These are phyloP conservation scores for Phytopythium kandeliae DNA, from an alignment of 352 stramenopile species.

Conservation along the genomic window DNA sequence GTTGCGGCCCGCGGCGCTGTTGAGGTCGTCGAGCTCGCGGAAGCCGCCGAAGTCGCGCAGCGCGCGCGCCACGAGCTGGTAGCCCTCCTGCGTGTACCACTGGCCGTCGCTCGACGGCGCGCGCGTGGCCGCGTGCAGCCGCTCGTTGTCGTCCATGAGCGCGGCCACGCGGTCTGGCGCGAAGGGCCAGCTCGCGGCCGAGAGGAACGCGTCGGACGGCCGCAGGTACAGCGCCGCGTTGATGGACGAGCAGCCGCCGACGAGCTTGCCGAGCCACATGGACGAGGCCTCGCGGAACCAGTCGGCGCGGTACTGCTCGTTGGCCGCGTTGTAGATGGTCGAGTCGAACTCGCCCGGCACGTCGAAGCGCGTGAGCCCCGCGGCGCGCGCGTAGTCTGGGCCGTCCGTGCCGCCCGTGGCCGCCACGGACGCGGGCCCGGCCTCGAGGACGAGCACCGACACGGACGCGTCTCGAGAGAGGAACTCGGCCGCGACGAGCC, in stretches of 20 bases:
- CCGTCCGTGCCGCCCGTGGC: slow-evolving; percentile 39
- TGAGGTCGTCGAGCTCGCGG: slow-evolving; percentile 30
- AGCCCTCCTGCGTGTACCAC: slow-evolving; percentile 49
- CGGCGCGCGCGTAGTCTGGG: slow-evolving; percentile 31
- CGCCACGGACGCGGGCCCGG: slow-evolving; percentile 32
- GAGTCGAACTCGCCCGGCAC: slow-evolving; percentile 56
- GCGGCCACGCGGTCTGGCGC: slow-evolving; percentile 49
- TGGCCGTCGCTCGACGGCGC: slow-evolving; percentile 39
- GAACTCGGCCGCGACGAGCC: slow-evolving; percentile 53
- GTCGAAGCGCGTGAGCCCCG: slow-evolving; percentile 58
- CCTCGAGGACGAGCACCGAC: slow-evolving; percentile 57
- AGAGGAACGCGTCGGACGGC: slow-evolving; percentile 40
- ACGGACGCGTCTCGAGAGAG: slow-evolving; percentile 39
- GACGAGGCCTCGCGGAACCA: slow-evolving; percentile 31
- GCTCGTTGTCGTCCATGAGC: slow-evolving; percentile 52
- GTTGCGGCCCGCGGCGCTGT: slow-evolving; percentile 41
- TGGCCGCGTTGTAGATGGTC: slow-evolving; percentile 31
- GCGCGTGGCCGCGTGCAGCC: slow-evolving; percentile 36
- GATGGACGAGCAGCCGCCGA: slow-evolving; percentile 78
- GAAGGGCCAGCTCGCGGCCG: slow-evolving; percentile 41
- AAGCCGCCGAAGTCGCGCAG: slow-evolving; percentile 29
- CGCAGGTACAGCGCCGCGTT: slow-evolving; percentile 85
- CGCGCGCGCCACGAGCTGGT: slow-evolving; percentile 33
- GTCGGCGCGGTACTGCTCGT: slow-evolving; percentile 46
- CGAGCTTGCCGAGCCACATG: slow-evolving; percentile 65